phyloP scores from a whole-genome alignment of 2,329 filamentous ascomycete genomes.

The Fusarium anguioides region DNA sequence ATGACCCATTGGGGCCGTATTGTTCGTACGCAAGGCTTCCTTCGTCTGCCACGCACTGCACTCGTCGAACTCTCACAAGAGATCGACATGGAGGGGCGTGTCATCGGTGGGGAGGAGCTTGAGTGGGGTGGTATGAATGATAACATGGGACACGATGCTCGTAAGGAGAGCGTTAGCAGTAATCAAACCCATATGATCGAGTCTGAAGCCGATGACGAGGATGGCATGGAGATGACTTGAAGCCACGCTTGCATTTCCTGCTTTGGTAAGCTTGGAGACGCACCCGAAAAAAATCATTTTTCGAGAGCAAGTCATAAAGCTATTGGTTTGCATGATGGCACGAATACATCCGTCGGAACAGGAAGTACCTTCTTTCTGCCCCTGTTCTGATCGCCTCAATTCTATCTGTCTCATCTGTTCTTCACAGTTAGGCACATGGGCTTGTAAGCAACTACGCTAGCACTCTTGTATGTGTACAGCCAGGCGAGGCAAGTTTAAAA shows the following conservation, averaged over 20 bases:
- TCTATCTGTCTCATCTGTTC: background rate
- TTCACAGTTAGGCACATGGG: background rate
- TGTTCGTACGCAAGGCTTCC: conserved; percentile 88
- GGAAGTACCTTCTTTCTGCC: background rate
- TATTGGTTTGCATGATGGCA: conserved; percentile 16
- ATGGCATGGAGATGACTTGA: conserved; percentile 69
- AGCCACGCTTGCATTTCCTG: background rate
- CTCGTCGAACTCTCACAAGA: conserved; percentile 94
- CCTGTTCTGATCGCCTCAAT: background rate
- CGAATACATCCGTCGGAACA: conserved; percentile 5
- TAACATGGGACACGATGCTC: conserved; percentile 53
- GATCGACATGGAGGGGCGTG: conserved; percentile 90
- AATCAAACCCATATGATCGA: conserved; percentile 67
- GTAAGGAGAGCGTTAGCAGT: conserved; percentile 71
- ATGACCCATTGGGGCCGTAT: conserved; percentile 95
- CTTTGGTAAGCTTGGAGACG: background rate
- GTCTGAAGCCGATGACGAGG: conserved; percentile 69
- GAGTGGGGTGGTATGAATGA: conserved; percentile 63
- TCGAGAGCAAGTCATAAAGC: conserved; percentile 7
- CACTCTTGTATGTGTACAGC: conserved; percentile 5
- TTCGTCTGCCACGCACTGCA: conserved; percentile 79
- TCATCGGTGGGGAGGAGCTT: conserved; percentile 88
- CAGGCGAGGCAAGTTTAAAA: background rate
- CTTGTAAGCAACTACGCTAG: background rate
- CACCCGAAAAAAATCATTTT: background rate